Conservation (phyloP, 805 yeast genomes). For the Metschnikowia continentalis region DNA sequence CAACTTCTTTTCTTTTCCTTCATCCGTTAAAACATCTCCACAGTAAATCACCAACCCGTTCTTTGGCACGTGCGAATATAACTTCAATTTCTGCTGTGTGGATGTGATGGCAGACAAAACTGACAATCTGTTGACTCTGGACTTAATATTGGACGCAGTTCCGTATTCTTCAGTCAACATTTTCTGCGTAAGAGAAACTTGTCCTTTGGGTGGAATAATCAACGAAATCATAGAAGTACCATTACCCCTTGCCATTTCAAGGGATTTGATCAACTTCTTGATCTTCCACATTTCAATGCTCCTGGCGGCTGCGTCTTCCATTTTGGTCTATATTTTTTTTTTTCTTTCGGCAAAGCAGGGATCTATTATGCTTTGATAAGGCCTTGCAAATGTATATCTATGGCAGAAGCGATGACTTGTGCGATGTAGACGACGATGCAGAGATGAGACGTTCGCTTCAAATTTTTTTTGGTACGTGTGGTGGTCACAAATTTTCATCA, state of each 20-base stretch:
- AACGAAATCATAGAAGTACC: conserved; percentile 99
- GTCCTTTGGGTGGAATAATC: conserved; percentile 93
- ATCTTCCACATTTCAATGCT: conserved; percentile 99
- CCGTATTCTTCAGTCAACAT: conserved; percentile 98
- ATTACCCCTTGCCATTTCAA: conserved; percentile 92
- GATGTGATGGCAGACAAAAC: conserved; percentile 96
- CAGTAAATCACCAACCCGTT: conserved; percentile 96
- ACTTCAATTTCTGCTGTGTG: conserved; percentile 92
- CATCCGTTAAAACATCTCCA: conserved; percentile 96
- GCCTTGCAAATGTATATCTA: not conserved
- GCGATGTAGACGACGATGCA: not conserved
- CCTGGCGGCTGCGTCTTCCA: conserved; percentile 63
- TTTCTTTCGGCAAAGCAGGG: not conserved
- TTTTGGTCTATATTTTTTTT: conserved; percentile 2
- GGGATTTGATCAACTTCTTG: conserved; percentile 83
- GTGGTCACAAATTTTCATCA: conserved; percentile 5
- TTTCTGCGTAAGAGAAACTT: conserved; percentile 80
- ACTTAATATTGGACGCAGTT: conserved; percentile 96
- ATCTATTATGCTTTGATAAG: not conserved
- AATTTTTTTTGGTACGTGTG: conserved; percentile 1
- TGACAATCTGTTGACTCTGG: conserved; percentile 93
- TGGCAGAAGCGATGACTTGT: not conserved
- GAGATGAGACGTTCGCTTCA: conserved; percentile 1
- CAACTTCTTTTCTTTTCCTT: conserved; percentile 95
- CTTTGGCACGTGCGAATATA: conserved; percentile 84